These are phyloP conservation scores for Calonectria hongkongensis DNA, from an alignment of 2,329 filamentous ascomycete species.

Conservation along the genomic window DNA sequence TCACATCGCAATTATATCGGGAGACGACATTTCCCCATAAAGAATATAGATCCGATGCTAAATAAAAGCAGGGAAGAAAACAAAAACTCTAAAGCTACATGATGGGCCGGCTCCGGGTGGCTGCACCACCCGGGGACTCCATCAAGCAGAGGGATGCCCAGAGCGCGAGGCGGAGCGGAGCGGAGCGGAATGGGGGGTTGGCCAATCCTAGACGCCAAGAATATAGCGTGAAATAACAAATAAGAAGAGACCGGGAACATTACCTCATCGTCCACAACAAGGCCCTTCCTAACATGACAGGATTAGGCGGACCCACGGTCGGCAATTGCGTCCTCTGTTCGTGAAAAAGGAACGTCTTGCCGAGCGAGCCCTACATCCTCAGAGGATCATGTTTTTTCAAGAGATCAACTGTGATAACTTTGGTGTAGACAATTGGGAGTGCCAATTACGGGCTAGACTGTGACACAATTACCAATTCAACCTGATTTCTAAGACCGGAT, in stretches of 20 bases:
- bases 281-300: slow-evolving; percentile 24
- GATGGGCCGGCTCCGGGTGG: neutral
- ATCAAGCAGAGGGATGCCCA: slow-evolving; percentile 3
- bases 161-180: slow-evolving; percentile 25
- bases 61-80: neutral
- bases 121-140: slow-evolving; percentile 7
- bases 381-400: too few relatives aligned
- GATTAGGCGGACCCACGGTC: slow-evolving; percentile 12
- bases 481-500: neutral
- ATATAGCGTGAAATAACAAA: slow-evolving; percentile 9
- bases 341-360: neutral
- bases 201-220: slow-evolving; percentile 28
- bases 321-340: neutral
- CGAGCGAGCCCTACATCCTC: neutral
- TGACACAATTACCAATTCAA: slow-evolving; percentile 1
- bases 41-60: neutral
- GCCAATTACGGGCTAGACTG: neutral
- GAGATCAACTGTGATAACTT: neutral
- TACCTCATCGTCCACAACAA: slow-evolving; percentile 11
- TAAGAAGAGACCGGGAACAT: slow-evolving; percentile 28
- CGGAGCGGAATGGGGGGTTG: slow-evolving; percentile 23
- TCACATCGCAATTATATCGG: neutral
- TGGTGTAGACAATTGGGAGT: neutral
- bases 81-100: neutral
- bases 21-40: neutral